Percentiles rank a stretch among this genome's conserved stretches.
phyloP scores from a whole-genome alignment of 805 yeast genomes.

The Saturnispora serradocipensis region DNA sequence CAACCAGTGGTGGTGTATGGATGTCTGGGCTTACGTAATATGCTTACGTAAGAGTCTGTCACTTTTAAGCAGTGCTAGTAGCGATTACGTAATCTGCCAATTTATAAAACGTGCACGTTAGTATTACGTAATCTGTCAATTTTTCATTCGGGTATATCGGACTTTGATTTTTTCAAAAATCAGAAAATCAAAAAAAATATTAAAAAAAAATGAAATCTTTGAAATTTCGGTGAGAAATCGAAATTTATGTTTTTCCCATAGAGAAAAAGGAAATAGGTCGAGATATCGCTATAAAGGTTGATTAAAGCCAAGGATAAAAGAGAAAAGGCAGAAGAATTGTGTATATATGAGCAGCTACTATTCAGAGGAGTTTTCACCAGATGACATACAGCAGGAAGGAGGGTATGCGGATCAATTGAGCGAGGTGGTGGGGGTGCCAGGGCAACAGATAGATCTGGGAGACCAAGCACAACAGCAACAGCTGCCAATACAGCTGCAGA shows the following conservation, averaged over 20 bases:
- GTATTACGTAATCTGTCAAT: background rate
- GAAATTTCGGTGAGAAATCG: background rate
- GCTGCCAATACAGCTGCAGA: background rate
- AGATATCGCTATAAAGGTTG: background rate
- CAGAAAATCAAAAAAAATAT: too few species aligned
- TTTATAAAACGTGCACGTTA: background rate
- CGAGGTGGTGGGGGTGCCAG: background rate
- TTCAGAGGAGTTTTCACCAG: constrained; percentile 2
- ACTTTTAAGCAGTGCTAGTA: background rate
- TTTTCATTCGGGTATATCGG: background rate
- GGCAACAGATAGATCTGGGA: background rate
- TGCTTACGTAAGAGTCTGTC: background rate
- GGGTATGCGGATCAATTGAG: background rate
- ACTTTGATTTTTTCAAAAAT: background rate
- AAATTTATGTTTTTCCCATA: background rate
- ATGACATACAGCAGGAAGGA: constrained; percentile 1
- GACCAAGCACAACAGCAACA: background rate
- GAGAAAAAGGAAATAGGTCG: background rate
- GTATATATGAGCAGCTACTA: background rate
- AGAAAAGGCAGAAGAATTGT: background rate
- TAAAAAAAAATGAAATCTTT: background rate
- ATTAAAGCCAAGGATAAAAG: background rate
- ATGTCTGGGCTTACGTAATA: background rate
- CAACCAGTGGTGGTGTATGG: background rate
- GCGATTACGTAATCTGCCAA: background rate